A percentile compares a stretch with the other conserved stretches of the same genome.
Conservation (phyloP, 495 filamentous ascomycete species). For the Xylaria acuta region DNA sequence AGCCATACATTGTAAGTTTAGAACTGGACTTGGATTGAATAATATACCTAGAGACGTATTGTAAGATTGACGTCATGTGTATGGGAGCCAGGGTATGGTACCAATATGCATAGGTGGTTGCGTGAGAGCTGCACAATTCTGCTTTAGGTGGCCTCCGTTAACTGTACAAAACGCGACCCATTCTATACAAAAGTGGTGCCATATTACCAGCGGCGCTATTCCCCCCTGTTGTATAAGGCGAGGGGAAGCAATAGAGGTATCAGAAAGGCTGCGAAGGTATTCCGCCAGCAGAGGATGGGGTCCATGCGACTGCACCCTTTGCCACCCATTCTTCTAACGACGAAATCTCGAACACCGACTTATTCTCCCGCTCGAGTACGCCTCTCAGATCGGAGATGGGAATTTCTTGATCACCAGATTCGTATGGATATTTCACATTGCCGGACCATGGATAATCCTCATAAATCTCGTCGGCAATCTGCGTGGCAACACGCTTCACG, state of each 20-base stretch:
- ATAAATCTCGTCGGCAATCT: background rate
- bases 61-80: background rate
- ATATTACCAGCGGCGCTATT: background rate
- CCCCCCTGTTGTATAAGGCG: background rate
- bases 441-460: slow-evolving; percentile 9
- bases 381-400: background rate
- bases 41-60: too few relatives aligned
- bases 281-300: background rate
- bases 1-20: too few relatives aligned
- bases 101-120: too few relatives aligned
- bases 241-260: background rate
- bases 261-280: background rate
- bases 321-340: background rate
- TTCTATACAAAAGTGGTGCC: background rate
- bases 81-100: too few relatives aligned
- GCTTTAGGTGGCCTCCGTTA: background rate
- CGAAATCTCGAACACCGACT: background rate
- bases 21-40: too few relatives aligned
- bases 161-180: background rate
- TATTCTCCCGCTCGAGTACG: background rate
- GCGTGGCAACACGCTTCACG: background rate
- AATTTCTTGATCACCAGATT: background rate
- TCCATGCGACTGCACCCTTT: background rate
- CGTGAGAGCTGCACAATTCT: background rate
- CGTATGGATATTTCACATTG: slow-evolving; percentile 4